Percentiles rank a stretch among this genome's conserved stretches.
phyloP scores from a whole-genome alignment of 768 basidiomycete genomes.

The Mycena polygramma region DNA sequence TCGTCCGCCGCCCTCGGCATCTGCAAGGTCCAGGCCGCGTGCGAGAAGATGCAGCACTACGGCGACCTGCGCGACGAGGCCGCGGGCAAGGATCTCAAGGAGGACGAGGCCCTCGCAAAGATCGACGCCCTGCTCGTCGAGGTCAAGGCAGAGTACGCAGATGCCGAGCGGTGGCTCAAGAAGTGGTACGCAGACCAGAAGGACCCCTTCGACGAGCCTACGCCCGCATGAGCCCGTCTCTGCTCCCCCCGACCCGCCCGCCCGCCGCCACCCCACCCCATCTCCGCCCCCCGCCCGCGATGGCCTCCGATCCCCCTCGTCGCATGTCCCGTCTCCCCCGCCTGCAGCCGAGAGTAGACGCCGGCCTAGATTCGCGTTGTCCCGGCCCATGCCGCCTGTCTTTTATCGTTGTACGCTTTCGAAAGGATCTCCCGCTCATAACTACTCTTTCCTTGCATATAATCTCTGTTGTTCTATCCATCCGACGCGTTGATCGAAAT shows the following conservation, averaged over 20 bases:
- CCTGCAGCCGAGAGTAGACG: slow-evolving; percentile 21
- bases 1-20: slow-evolving; percentile 96
- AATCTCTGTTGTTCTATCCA: slow-evolving; percentile 14
- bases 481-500: no score
- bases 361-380: slow-evolving; percentile 18
- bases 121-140: slow-evolving; percentile 69
- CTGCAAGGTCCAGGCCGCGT: slow-evolving; percentile 81
- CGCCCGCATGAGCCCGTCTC: not conserved
- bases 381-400: slow-evolving; percentile 14
- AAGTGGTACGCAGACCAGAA: slow-evolving; percentile 52
- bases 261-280: not conserved
- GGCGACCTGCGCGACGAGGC: slow-evolving; percentile 78
- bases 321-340: not conserved
- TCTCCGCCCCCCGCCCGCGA: not conserved
- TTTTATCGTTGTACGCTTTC: slow-evolving; percentile 30
- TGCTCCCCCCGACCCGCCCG: not conserved
- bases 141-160: slow-evolving; percentile 76
- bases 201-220: slow-evolving; percentile 22
- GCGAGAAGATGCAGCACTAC: slow-evolving; percentile 93
- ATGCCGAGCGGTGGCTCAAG: slow-evolving; percentile 78
- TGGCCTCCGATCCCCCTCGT: slow-evolving; percentile 7
- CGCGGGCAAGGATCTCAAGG: slow-evolving; percentile 53
- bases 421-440: slow-evolving; percentile 18
- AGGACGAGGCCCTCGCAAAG: slow-evolving; percentile 65
- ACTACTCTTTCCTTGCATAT: slow-evolving; percentile 16